Evolutionary conservation across 2,329 filamentous ascomycete genomes (phyloP).

Genomic region (Orbilia blumenaviensis): DNA sequence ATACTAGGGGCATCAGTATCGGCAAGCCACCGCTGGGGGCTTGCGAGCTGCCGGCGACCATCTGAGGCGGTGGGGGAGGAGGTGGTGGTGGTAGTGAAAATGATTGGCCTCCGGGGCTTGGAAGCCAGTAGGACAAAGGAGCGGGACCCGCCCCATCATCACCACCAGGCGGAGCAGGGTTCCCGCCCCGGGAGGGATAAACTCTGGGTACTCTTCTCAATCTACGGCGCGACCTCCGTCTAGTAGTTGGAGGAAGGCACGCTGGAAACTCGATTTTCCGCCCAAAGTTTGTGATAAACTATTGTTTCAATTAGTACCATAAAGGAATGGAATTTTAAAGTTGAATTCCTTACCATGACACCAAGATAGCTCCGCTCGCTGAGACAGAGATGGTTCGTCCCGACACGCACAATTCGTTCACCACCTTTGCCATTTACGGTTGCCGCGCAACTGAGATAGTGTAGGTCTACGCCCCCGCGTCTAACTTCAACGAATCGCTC

Average conservation of each 20-base stretch:
- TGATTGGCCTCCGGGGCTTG: slow-evolving; percentile 15
- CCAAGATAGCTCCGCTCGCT: slow-evolving; percentile 45
- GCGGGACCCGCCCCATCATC: slow-evolving; percentile 39
- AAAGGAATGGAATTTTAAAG: not conserved
- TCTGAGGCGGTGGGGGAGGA: not conserved
- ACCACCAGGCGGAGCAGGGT: slow-evolving; percentile 15
- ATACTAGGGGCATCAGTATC: not conserved
- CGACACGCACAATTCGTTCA: slow-evolving; percentile 42
- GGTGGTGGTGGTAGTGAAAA: slow-evolving; percentile 2
- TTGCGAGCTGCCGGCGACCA: slow-evolving; percentile 4
- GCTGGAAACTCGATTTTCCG: slow-evolving; percentile 52
- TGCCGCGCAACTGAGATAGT: slow-evolving; percentile 44
- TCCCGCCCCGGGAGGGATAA: slow-evolving; percentile 43
- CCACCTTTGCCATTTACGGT: slow-evolving; percentile 40
- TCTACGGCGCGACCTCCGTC: slow-evolving; percentile 36
- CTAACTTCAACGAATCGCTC: slow-evolving; percentile 46
- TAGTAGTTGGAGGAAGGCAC: slow-evolving; percentile 35
- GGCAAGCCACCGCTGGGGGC: not conserved
- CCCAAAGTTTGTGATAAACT: slow-evolving; percentile 52
- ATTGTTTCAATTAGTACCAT: not conserved
- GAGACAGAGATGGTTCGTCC: slow-evolving; percentile 50
- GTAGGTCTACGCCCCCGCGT: slow-evolving; percentile 38
- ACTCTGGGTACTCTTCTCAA: slow-evolving; percentile 42
- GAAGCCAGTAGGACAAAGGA: slow-evolving; percentile 17
- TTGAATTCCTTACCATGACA: slow-evolving; percentile 35